These are phyloP conservation scores for Tolypocladium endophyticum DNA, from an alignment of 2,329 filamentous ascomycete genomes.

Conservation along the genomic window DNA sequence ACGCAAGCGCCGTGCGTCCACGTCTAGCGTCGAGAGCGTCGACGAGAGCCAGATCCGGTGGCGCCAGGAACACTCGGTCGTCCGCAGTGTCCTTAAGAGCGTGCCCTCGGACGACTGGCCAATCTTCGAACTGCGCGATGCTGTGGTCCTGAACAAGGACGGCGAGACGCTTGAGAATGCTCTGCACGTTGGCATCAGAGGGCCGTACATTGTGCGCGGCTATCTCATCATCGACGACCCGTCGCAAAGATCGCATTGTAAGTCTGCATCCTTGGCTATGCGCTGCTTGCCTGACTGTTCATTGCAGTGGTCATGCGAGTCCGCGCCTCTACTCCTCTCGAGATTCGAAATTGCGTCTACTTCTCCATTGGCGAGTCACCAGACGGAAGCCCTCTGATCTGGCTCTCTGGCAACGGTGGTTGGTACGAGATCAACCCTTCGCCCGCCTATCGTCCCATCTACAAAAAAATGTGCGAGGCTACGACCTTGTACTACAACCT, in stretches of 20 bases:
- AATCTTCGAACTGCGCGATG: conserved; percentile 50
- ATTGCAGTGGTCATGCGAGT: conserved; percentile 21
- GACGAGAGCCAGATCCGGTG: conserved; percentile 24
- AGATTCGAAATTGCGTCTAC: conserved; percentile 36
- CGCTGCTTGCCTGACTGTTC: not conserved
- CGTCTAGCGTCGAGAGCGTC: conserved; percentile 33
- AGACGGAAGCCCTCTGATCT: conserved; percentile 46
- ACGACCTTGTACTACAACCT: conserved; percentile 54
- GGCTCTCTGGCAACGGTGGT: conserved; percentile 47
- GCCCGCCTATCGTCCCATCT: conserved; percentile 43
- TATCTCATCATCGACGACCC: conserved; percentile 41
- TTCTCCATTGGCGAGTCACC: conserved; percentile 44
- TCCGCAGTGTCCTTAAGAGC: conserved; percentile 15
- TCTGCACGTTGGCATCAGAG: conserved; percentile 46
- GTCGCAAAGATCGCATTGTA: conserved; percentile 22
- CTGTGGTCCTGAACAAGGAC: conserved; percentile 44
- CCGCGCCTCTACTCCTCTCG: conserved; percentile 28
- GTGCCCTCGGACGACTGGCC: conserved; percentile 43
- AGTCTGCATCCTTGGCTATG: conserved; percentile 10
- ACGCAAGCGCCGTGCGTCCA: conserved; percentile 29
- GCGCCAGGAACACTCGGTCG: conserved; percentile 22
- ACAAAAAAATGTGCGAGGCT: conserved; percentile 50
- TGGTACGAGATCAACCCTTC: conserved; percentile 59
- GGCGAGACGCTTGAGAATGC: conserved; percentile 47
- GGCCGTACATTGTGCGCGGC: conserved; percentile 53